Evolutionary conservation across 768 basidiomycete genomes (phyloP), one percentile per base, ranked within the genome.

Genomic region (Cyathus striatus): DNA sequence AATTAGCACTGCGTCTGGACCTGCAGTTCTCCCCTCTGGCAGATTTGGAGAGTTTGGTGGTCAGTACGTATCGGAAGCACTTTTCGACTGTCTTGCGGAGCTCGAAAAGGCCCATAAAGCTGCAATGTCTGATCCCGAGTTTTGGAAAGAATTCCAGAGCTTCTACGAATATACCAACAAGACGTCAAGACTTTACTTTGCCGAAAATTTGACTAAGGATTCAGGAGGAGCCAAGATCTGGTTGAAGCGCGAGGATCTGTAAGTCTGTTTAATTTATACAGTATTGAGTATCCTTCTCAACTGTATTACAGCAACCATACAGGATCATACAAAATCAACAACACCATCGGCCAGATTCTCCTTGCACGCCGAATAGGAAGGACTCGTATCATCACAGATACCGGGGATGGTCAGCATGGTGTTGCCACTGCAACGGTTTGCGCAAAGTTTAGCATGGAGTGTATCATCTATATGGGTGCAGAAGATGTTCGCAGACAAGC

Each of bases 261-360:
- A 49, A 49, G 85, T 60, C 16, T 35, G 26, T 33, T 18, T 22
- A 26, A 16, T 32, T 13, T 39, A 34, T 26, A 25, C 6, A 20
- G 21, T 22, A 6, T 18, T 38, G 40, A 23, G 27, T 42, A 36
- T 52, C 47, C 44, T 48, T 44, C 39, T 37, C 23, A 42, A 38
- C 42, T 23, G 40, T 43, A 33, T 32, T n/a, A 30, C 45, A 90
- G 88, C 45, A 99, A 99, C 61, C 95, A 98, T 60, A 98, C 96
- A 0, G 96, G 96, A 13, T 97, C 94, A 7, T 96, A 99, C 66
- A 99, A 98, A 65, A 98, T 99, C 58, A 98, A 98, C 67, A 99
- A 99, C 61, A 95, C 95, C 18, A 86, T 99, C 46, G 96, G 96
- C 25, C 94, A 95, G 87, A 94, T 98, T 48, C 73, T 99, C 14